Conservation (phyloP, 192 early-diverging fungal genomes). For the Coemansia sp. region DNA sequence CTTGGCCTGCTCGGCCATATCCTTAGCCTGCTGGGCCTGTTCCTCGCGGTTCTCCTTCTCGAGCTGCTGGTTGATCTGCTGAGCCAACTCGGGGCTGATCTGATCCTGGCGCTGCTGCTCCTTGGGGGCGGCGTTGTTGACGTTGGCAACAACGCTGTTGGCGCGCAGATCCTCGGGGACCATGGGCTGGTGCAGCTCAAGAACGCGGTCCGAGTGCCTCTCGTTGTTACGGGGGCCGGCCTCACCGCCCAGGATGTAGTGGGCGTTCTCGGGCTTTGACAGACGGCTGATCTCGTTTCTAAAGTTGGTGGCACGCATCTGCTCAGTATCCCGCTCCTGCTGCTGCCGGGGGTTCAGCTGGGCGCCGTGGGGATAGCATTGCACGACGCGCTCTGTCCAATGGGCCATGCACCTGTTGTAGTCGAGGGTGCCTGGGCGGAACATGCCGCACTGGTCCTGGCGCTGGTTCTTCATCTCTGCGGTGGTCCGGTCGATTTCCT, state of each 20-base stretch:
- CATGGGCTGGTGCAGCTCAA: conserved; percentile 17
- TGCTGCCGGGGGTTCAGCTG: conserved; percentile 29
- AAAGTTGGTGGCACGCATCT: conserved; percentile 10
- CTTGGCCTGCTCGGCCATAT: conserved; percentile 1
- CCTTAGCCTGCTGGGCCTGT: conserved; percentile 1
- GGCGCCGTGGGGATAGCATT: conserved; percentile 29
- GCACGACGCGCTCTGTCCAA: conserved; percentile 40
- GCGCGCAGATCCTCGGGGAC: neutral
- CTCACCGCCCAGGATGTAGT: conserved; percentile 24
- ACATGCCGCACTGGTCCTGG: conserved; percentile 34
- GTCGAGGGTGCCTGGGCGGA: conserved; percentile 34
- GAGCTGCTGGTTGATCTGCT: neutral
- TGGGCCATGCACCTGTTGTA: conserved; percentile 52
- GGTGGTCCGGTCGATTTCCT: conserved; percentile 12
- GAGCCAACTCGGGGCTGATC: conserved; percentile 3
- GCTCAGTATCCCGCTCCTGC: conserved; percentile 20
- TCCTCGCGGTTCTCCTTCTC: neutral
- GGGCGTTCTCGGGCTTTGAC: conserved; percentile 14
- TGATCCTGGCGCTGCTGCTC: conserved; percentile 12
- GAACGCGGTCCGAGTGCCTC: conserved; percentile 1
- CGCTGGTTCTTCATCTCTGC: conserved; percentile 17
- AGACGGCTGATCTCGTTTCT: conserved; percentile 26
- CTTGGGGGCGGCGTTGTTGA: conserved; percentile 1
- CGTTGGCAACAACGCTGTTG: neutral
- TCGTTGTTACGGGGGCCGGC: neutral